These are phyloP conservation scores for Bauhinia variegata DNA, from an alignment of 306 rosid genomes.

Conservation along the genomic window DNA sequence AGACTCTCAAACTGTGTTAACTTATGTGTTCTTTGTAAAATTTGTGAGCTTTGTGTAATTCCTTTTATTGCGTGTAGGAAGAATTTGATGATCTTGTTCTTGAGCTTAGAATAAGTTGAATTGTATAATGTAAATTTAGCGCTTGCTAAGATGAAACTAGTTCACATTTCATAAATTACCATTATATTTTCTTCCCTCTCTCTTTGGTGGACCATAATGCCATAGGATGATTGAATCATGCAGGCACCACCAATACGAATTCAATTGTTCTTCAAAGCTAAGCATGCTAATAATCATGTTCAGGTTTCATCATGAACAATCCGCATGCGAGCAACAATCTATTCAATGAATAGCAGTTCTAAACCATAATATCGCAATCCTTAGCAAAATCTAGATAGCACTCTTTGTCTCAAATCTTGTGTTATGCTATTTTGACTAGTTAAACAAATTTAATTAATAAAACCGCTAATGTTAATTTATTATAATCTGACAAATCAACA, in stretches of 20 bases:
- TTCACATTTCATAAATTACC: too few relatives aligned
- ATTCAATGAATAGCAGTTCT: too few relatives aligned
- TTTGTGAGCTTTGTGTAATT: constrained; percentile 39
- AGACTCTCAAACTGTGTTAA: constrained; percentile 23
- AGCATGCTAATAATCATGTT: constrained; percentile 4
- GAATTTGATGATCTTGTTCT: constrained; percentile 35
- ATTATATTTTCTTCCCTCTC: too few relatives aligned
- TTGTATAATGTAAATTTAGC: constrained; percentile 40
- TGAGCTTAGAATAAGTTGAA: constrained; percentile 42
- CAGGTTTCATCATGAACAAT: constrained; percentile 19
- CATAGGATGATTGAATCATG: background rate
- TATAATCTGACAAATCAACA: too few relatives aligned
- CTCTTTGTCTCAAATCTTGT: too few relatives aligned
- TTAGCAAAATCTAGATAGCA: too few relatives aligned
- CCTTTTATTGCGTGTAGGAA: constrained; percentile 33
- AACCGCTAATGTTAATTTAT: too few relatives aligned
- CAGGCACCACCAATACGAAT: constrained; percentile 6
- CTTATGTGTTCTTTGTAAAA: constrained; percentile 55
- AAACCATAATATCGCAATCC: background rate
- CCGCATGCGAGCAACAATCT: constrained; percentile 18
- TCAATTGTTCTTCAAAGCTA: constrained; percentile 14
- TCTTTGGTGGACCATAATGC: too few relatives aligned
- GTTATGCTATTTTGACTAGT: too few relatives aligned
- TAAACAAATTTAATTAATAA: too few relatives aligned
- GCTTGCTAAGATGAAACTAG: constrained; percentile 1